Percentiles rank a stretch among this genome's conserved stretches.
phyloP scores from a whole-genome alignment of 1,284 basidiomycete genomes.

The Moesziomyces sp. region DNA sequence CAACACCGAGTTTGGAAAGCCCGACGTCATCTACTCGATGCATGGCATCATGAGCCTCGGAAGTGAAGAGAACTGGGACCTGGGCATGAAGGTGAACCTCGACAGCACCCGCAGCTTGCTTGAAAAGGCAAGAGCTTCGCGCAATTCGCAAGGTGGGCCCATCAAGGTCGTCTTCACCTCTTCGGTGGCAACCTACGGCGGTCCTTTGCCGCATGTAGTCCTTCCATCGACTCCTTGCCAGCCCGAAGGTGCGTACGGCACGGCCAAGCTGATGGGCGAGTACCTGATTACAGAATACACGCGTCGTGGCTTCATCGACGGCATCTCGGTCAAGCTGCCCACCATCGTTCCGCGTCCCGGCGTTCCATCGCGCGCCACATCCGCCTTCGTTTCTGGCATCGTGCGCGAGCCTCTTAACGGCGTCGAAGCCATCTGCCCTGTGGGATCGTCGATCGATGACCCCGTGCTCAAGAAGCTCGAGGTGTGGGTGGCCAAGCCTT shows the following conservation, averaged over 20 bases:
- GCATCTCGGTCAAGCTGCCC: constrained; percentile 37
- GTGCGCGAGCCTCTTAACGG: constrained; percentile 33
- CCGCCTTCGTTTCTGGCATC: constrained; percentile 40
- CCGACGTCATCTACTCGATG: constrained; percentile 34
- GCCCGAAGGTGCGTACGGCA: constrained; percentile 38
- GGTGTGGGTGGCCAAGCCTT: constrained; percentile 34
- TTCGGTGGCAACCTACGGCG: constrained; percentile 32
- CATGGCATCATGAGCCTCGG: constrained; percentile 43
- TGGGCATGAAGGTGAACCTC: constrained; percentile 33
- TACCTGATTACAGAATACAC: constrained; percentile 37
- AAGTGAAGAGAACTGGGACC: constrained; percentile 28
- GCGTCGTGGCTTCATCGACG: constrained; percentile 30
- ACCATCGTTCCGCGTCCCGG: constrained; percentile 37
- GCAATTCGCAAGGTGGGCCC: constrained; percentile 9
- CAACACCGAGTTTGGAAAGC: constrained; percentile 24
- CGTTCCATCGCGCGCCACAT: constrained; percentile 28
- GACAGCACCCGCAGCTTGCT: constrained; percentile 26
- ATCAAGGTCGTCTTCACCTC: constrained; percentile 37
- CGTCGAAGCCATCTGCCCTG: constrained; percentile 24
- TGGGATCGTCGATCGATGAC: constrained; percentile 19
- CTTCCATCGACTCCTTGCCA: constrained; percentile 22
- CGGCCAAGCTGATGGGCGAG: constrained; percentile 34
- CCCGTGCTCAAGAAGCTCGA: constrained; percentile 17
- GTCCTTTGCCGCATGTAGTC: constrained; percentile 24
- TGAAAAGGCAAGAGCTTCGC: constrained; percentile 19